Evolutionary conservation across 2,329 filamentous ascomycete genomes (phyloP), one percentile per base, ranked within the genome.

Genomic region (Intubia oerlemansii): DNA sequence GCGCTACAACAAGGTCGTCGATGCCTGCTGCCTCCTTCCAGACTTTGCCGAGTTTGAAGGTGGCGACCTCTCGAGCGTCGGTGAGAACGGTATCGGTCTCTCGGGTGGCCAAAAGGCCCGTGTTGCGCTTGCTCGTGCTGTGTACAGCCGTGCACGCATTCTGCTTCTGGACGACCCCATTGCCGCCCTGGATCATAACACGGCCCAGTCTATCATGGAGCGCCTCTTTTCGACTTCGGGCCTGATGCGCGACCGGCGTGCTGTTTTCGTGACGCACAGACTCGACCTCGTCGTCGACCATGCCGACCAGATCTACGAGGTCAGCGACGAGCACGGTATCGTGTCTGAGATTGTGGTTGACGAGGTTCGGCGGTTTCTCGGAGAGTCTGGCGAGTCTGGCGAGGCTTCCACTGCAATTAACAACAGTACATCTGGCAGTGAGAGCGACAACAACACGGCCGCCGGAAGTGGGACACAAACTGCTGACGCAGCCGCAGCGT

Each of bases 201-300:
- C 68, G 0, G 66, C 65, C 1, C 64, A 48, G 45, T 62, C 43
- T 39, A 79, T 54, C 46, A 40, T 92, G 59, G 64, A 51, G 36
- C 65, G 54, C 47, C 61, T 53, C 38, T 56, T 81, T 29, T 30
- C 35, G 0, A 39, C 44, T 2, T 43, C 44, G 7, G 38, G 38
- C 4, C 36, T 51, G n/a, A 46, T 43, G 35, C 57, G 62, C 13
- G 62, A 63, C 0, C 62, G 78, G 5, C 78, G 75, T 0, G 71
- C 79, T 0, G 64, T 88, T n/a, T 66, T 82, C 24, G 78, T 85
- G 27, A 82, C 80, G 0, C 76, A 82, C 44, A 61, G 72, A 21
- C 72, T 84, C n/a, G 73, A 84, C 35, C 53, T 92, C 8, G 78
- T 81, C 34, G 62, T 67, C 13, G 57, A 63, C n/a, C 55, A 82